phyloP scores from a whole-genome alignment of 2,329 filamentous ascomycete genomes.

The Pseudocercospora eumusae region DNA sequence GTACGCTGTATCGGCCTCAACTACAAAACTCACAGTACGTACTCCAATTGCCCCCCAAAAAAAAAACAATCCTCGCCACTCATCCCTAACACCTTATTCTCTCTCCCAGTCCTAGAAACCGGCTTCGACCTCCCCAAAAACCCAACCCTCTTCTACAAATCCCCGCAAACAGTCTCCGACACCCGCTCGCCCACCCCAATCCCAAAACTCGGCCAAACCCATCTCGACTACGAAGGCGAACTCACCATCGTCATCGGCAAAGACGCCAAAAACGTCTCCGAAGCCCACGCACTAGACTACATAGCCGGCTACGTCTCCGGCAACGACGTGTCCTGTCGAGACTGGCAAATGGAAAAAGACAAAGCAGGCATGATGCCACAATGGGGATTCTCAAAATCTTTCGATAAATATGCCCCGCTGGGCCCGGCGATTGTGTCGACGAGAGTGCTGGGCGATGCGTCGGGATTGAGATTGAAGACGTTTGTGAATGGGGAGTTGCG shows the following conservation, averaged over 20 bases:
- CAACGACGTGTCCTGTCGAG: conserved; percentile 78
- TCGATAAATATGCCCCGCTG: conserved; percentile 59
- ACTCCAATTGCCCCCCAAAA: background rate
- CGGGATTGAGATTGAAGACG: conserved; percentile 48
- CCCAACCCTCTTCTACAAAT: conserved; percentile 75
- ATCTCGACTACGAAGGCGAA: conserved; percentile 78
- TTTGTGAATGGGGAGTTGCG: conserved; percentile 53
- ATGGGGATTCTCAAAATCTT: conserved; percentile 62
- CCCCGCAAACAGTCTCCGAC: conserved; percentile 64
- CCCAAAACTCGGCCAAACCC: conserved; percentile 64
- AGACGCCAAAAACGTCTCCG: conserved; percentile 64
- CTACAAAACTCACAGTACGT: conserved; percentile 56
- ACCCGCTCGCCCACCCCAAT: conserved; percentile 68
- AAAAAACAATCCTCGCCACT: background rate
- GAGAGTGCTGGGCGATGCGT: conserved; percentile 48
- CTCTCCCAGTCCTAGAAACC: conserved; percentile 47
- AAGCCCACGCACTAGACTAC: conserved; percentile 65
- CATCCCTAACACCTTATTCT: background rate
- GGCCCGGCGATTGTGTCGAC: conserved; percentile 54
- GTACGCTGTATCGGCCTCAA: conserved; percentile 62
- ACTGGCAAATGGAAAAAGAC: conserved; percentile 53
- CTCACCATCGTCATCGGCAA: conserved; percentile 73
- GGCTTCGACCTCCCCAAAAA: conserved; percentile 69
- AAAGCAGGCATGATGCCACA: conserved; percentile 57
- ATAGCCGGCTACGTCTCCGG: conserved; percentile 74